These are phyloP conservation scores for Phytopythium sindhum DNA, from an alignment of 352 stramenopile genomes.

Conservation along the genomic window DNA sequence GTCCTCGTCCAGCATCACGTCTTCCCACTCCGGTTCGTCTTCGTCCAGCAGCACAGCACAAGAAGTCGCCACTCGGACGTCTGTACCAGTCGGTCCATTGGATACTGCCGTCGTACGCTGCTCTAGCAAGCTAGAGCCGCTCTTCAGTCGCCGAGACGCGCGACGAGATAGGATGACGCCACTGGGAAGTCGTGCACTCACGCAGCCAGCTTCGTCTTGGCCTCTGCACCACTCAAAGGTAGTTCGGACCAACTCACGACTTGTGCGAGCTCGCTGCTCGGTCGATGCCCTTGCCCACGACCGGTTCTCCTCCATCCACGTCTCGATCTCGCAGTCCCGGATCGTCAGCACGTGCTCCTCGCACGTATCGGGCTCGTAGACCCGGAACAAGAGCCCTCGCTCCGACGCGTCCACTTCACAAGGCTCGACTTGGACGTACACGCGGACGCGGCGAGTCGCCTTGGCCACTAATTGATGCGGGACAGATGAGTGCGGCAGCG, in stretches of 20 bases:
- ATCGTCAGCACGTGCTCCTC: conserved; percentile 45
- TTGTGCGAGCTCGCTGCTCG: conserved; percentile 13
- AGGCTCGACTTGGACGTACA: conserved; percentile 61
- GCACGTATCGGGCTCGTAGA: conserved; percentile 50
- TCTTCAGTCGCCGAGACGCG: neutral
- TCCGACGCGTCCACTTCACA: conserved; percentile 8
- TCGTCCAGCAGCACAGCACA: conserved; percentile 49
- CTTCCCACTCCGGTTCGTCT: conserved; percentile 15
- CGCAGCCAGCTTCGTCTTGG: conserved; percentile 10
- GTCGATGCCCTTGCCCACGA: conserved; percentile 33
- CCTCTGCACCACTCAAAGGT: conserved; percentile 31
- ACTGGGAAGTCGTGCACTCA: conserved; percentile 29
- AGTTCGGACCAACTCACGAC: conserved; percentile 20
- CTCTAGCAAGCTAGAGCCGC: neutral
- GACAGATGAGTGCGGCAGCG: conserved; percentile 30
- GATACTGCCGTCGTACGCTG: neutral
- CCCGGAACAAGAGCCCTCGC: conserved; percentile 26
- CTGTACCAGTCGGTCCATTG: neutral
- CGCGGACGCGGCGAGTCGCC: conserved; percentile 26
- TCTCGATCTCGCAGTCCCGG: conserved; percentile 49
- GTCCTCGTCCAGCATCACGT: conserved; percentile 11
- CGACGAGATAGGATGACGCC: conserved; percentile 7
- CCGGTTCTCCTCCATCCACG: conserved; percentile 26
- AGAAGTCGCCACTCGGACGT: conserved; percentile 19
- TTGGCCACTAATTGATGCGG: conserved; percentile 38